These are phyloP conservation scores for Carex arenaria DNA, from an alignment of 202 grass and related monocot genomes.

Conservation along the genomic window DNA sequence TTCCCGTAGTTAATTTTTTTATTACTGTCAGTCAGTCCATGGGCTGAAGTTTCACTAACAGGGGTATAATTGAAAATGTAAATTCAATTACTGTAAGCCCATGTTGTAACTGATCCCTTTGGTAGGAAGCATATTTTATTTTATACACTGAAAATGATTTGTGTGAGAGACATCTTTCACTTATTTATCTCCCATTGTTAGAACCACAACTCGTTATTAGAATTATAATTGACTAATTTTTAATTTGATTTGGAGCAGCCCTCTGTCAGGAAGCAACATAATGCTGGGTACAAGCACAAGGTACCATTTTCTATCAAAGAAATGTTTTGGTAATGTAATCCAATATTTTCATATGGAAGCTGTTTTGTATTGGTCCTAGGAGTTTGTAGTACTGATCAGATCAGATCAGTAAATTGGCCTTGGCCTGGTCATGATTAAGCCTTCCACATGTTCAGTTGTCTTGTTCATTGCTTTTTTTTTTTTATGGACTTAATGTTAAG, in stretches of 20 bases:
- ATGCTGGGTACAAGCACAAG: slow-evolving; percentile 99
- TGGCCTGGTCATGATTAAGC: background rate
- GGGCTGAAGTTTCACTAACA: background rate
- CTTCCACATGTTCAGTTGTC: background rate
- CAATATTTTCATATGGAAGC: background rate
- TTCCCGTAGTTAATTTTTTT: background rate
- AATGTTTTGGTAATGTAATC: background rate
- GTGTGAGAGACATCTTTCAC: background rate
- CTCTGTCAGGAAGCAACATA: slow-evolving; percentile 96
- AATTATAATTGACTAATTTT: background rate
- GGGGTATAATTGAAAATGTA: background rate
- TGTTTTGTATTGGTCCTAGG: background rate
- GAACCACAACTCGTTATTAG: background rate
- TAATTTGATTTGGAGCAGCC: slow-evolving; percentile 56
- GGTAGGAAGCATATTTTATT: background rate
- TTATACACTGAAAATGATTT: background rate
- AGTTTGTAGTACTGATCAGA: background rate
- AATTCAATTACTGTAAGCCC: background rate
- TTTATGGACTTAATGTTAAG: background rate
- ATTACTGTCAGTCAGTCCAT: background rate
- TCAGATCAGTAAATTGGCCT: background rate
- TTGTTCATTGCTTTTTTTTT: background rate
- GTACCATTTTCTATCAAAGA: slow-evolving; percentile 38
- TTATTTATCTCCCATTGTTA: background rate
- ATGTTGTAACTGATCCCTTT: background rate